A percentile compares a stretch with the other conserved stretches of the same genome.
phyloP scores from a whole-genome alignment of 108 stramenopile species.

The Discostella stelligeroides region DNA sequence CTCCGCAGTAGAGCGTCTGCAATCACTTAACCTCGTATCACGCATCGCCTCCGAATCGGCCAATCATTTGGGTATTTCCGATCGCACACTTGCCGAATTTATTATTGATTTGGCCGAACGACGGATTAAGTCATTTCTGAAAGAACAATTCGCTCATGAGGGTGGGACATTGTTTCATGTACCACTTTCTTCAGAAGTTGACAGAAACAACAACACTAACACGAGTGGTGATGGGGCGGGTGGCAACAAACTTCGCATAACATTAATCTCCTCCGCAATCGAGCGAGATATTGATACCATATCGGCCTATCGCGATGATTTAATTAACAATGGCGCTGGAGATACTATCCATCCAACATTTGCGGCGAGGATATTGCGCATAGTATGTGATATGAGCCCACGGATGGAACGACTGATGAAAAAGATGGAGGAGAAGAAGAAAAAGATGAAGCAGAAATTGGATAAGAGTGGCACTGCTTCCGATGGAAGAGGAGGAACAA shows the following conservation, averaged over 20 bases:
- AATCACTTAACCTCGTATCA: slow-evolving; percentile 87
- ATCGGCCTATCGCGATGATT: slow-evolving; percentile 44
- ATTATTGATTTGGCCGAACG: slow-evolving; percentile 88
- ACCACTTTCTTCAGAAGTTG: not conserved
- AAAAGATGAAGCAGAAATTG: slow-evolving; percentile 19
- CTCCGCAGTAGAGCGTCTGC: slow-evolving; percentile 90
- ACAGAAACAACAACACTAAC: not conserved
- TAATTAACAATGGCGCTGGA: slow-evolving; percentile 72
- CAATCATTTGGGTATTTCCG: slow-evolving; percentile 86
- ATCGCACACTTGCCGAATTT: slow-evolving; percentile 96
- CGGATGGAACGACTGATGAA: slow-evolving; percentile 58
- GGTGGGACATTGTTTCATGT: slow-evolving; percentile 17
- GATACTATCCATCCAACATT: slow-evolving; percentile 63
- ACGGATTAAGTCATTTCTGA: slow-evolving; percentile 54
- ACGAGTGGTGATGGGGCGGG: slow-evolving; percentile 5
- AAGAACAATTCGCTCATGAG: slow-evolving; percentile 17
- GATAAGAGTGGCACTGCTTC: not conserved
- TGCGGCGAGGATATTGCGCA: slow-evolving; percentile 61
- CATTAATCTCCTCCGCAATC: slow-evolving; percentile 24
- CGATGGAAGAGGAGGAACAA: slow-evolving; percentile 8
- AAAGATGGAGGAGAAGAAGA: slow-evolving; percentile 52
- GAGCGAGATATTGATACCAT: slow-evolving; percentile 36
- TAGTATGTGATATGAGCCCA: slow-evolving; percentile 68
- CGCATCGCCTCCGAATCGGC: slow-evolving; percentile 88
- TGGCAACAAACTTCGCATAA: slow-evolving; percentile 18